These are phyloP conservation scores for Phytomonas francai DNA, from an alignment of 208 protist genomes.

Conservation along the genomic window DNA sequence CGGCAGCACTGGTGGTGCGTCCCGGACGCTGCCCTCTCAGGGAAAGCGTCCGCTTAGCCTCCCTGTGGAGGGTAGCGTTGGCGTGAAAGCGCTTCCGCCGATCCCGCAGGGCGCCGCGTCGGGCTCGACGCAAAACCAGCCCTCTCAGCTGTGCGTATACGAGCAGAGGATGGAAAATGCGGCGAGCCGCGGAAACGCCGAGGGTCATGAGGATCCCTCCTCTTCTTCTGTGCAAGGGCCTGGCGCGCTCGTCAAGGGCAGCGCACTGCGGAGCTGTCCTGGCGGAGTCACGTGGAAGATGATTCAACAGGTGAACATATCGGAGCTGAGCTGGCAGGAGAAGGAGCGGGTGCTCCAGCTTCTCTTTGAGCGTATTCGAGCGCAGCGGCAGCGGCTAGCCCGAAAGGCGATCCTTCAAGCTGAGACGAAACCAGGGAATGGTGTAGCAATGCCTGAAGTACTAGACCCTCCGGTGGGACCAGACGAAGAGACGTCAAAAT, in stretches of 20 bases:
- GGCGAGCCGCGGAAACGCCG: background rate
- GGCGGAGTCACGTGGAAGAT: conserved; percentile 21
- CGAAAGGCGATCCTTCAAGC: conserved; percentile 1
- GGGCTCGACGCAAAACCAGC: background rate
- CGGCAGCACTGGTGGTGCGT: background rate
- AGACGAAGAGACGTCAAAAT: background rate
- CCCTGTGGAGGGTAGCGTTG: background rate
- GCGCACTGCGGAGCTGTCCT: background rate
- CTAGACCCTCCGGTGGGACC: background rate
- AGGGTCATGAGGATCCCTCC: background rate
- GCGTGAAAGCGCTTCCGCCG: background rate
- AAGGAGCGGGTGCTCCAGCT: conserved; percentile 85
- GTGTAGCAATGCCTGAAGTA: background rate
- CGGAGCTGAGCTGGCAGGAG: conserved; percentile 69
- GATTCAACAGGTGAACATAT: conserved; percentile 61
- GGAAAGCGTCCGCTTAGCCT: background rate
- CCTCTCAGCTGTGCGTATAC: background rate
- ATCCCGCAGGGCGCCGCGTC: background rate
- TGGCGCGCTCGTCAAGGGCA: background rate
- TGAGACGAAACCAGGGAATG: background rate
- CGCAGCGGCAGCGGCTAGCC: conserved; percentile 15
- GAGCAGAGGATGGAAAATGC: background rate
- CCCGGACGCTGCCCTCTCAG: background rate
- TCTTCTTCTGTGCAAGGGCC: background rate
- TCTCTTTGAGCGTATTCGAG: conserved; percentile 71